A percentile compares a stretch with the other conserved stretches of the same genome.
These are phyloP conservation scores for Lichenothelia convexa DNA, from an alignment of 495 filamentous ascomycete genomes.

Conservation along the genomic window DNA sequence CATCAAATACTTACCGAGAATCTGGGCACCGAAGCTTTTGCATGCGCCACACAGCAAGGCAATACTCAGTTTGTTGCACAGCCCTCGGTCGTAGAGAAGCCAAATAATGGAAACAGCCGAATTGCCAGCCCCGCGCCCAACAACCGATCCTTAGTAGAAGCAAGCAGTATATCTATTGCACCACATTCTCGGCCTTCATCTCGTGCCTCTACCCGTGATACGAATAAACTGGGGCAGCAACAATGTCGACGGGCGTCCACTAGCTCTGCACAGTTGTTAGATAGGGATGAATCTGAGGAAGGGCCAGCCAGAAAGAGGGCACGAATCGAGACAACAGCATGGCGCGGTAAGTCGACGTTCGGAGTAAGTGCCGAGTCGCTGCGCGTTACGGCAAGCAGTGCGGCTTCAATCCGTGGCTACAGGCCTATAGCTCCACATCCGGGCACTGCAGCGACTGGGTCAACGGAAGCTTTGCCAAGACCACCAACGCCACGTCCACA, in stretches of 20 bases:
- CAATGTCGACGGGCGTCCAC: too few species aligned
- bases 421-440: constrained; percentile 49
- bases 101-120: constrained; percentile 18
- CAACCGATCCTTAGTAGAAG: constrained; percentile 11
- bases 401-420: constrained; percentile 72
- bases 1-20: not conserved
- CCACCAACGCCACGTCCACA: constrained; percentile 53
- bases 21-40: not conserved
- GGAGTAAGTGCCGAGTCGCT: constrained; percentile 52
- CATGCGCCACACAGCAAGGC: not conserved
- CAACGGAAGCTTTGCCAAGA: constrained; percentile 58
- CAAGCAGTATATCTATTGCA: constrained; percentile 11
- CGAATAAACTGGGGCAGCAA: constrained; percentile 5
- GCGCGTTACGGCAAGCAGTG: constrained; percentile 72
- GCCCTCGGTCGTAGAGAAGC: too few species aligned
- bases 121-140: constrained; percentile 25
- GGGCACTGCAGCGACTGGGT: constrained; percentile 26
- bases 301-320: constrained; percentile 47
- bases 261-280: too few species aligned
- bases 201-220: constrained; percentile 17
- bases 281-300: constrained; percentile 7
- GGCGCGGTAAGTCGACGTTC: constrained; percentile 48
- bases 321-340: constrained; percentile 48
- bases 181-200: constrained; percentile 13
- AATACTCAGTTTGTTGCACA: too few species aligned